These are phyloP conservation scores for Cubamyces lactineus DNA, from an alignment of 768 basidiomycete genomes.

Conservation along the genomic window DNA sequence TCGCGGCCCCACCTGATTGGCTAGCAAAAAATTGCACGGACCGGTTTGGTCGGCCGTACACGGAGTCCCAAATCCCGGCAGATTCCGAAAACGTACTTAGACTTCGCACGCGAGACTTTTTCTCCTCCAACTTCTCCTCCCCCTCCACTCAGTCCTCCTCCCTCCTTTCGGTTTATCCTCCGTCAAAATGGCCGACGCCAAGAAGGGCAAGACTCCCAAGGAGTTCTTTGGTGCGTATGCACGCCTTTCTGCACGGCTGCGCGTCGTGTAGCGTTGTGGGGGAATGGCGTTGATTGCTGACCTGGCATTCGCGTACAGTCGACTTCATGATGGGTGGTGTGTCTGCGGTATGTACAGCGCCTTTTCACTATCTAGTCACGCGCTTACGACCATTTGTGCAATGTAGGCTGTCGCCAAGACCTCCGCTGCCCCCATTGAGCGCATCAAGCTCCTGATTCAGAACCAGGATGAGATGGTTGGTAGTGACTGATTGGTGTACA, in stretches of 20 bases:
- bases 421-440: conserved; percentile 98
- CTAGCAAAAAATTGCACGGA: conserved; percentile 19
- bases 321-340: conserved; percentile 98
- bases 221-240: conserved; percentile 78
- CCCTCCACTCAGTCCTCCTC: conserved; percentile 57
- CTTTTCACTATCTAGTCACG: background rate
- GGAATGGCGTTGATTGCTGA: conserved; percentile 34
- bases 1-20: conserved; percentile 18
- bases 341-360: conserved; percentile 66
- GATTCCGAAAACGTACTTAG: conserved; percentile 31
- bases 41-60: conserved; percentile 21
- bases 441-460: conserved; percentile 97
- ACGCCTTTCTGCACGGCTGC: conserved; percentile 11
- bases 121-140: conserved; percentile 46
- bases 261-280: background rate
- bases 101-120: conserved; percentile 30
- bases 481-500: background rate
- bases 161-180: conserved; percentile 41
- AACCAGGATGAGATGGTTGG: conserved; percentile 99
- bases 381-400: conserved; percentile 28
- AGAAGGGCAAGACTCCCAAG: conserved; percentile 88
- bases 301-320: conserved; percentile 49
- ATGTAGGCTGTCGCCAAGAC: conserved; percentile 96
- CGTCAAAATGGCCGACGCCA: conserved; percentile 78
- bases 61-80: conserved; percentile 26